Conservation (phyloP, 805 yeast species). For the Monosporozyma servazzii region DNA sequence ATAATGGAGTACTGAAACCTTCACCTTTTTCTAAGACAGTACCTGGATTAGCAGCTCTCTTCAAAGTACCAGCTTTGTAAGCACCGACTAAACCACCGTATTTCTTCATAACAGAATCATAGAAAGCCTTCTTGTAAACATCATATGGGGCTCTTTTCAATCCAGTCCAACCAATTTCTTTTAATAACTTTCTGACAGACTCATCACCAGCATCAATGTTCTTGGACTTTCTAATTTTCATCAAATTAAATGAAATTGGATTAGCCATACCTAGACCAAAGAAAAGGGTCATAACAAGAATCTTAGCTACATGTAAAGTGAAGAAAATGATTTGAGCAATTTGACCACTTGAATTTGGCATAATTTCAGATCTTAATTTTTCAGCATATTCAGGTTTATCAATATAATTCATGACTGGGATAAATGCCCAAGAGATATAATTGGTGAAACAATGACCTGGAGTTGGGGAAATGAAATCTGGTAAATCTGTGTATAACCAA, state of each 20-base stretch:
- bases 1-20: conserved; percentile 58
- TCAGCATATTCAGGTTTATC: conserved; percentile 37
- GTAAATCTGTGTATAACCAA: conserved; percentile 91
- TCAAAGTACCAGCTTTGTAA: conserved; percentile 59
- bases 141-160: conserved; percentile 59
- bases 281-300: conserved; percentile 42
- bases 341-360: conserved; percentile 30
- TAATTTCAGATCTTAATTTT: conserved; percentile 42
- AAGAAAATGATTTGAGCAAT: conserved; percentile 60
- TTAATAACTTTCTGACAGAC: conserved; percentile 35
- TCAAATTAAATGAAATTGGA: conserved; percentile 48
- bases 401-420: conserved; percentile 16
- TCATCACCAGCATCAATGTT: conserved; percentile 20
- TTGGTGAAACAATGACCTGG: conserved; percentile 79
- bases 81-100: conserved; percentile 73
- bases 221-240: conserved; percentile 23
- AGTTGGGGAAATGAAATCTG: conserved; percentile 79
- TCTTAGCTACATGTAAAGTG: conserved; percentile 58
- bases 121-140: conserved; percentile 60
- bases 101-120: conserved; percentile 51
- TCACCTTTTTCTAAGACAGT: conserved; percentile 62
- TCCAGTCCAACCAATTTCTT: conserved; percentile 85
- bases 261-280: conserved; percentile 67
- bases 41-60: conserved; percentile 47
- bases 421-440: conserved; percentile 33